These are phyloP conservation scores for Aspergillus sp. DNA, from an alignment of 2,329 filamentous ascomycete genomes.

Conservation along the genomic window DNA sequence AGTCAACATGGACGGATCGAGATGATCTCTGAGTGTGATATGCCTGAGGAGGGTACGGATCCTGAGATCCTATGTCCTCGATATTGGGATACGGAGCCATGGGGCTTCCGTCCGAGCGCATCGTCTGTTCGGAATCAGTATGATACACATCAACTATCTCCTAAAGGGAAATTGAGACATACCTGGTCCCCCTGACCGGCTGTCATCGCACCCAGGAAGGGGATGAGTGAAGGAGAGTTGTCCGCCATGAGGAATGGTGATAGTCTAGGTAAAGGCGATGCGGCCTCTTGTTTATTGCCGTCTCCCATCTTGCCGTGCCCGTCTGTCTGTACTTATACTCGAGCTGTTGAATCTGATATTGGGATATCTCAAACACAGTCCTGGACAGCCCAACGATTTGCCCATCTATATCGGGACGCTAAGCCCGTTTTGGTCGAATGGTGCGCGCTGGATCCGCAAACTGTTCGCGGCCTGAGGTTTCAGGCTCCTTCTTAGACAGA, in stretches of 20 bases:
- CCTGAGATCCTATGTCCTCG: not conserved
- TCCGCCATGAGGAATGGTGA: not conserved
- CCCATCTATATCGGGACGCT: not conserved
- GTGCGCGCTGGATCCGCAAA: not conserved
- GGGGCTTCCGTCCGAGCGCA: not conserved
- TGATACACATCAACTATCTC: not conserved
- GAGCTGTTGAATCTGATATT: not conserved
- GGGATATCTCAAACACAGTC: not conserved
- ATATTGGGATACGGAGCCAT: not conserved
- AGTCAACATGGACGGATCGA: conserved; percentile 13
- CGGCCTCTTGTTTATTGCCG: not conserved
- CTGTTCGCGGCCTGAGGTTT: not conserved
- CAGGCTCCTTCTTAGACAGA: not conserved
- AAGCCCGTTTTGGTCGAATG: not conserved
- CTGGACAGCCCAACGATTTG: not conserved
- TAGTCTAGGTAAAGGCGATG: not conserved
- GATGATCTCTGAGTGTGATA: conserved; percentile 1
- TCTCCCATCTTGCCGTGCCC: not conserved
- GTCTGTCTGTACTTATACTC: not conserved
- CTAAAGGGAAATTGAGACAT: not conserved
- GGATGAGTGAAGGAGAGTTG: conserved; percentile 10
- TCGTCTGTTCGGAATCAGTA: not conserved
- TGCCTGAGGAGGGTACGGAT: conserved; percentile 3
- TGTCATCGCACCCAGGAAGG: conserved; percentile 12
- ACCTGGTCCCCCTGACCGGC: not conserved